Base-by-base conservation (phyloP, 805 yeast species). In the Barnettozyma californica region DNA sequence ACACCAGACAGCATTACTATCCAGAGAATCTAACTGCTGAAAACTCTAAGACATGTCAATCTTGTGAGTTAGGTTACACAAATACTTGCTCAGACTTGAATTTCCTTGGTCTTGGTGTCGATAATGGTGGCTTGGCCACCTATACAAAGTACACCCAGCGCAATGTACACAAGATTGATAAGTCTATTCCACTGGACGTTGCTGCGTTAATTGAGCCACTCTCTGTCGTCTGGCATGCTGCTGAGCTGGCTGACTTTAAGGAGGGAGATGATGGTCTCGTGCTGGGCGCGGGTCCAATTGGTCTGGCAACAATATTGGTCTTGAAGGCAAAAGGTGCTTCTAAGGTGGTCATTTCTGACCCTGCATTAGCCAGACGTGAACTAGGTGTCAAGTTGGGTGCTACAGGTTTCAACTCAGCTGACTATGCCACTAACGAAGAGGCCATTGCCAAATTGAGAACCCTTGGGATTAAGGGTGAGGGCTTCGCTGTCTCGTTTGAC, bases 281-380 rank as follows among this genome's bases (percentile, higher is more conserved):
- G 14, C 58, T 81, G 14, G 85, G 85, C 27, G 78, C 80, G 25
- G 86, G 86, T 5, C 83, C 84, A 20, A 80, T 81, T 59, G 85
- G 86, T 6, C 63, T 81, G 21, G 77, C 84, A 20, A 71, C 82
- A 4, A 67, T 79, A n/a, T 63, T 80, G 41, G 82, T 79, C 9
- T 59, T 75, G 46, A 71, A 75, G 52, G 83, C 80, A 5, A 74
- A 75, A 51, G 65, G 64, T 20, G 76, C 74, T 2, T 66, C 71
- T n/a, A 64, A 61, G 36, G 71, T 80, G 60, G 81, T 81, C n/a
- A 78, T 80, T 43, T 69, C 78, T 18, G 86, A 79, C 56, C 86
- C 84, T 20, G 83, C 83, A 6, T 62, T 67, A 21, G 70, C 78
- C n/a, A 78, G 87, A 64, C 76, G 84, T 60, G 75, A 78, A 47